Conservation (phyloP, 1,284 basidiomycete species). For the Leccinum fuscescens region DNA sequence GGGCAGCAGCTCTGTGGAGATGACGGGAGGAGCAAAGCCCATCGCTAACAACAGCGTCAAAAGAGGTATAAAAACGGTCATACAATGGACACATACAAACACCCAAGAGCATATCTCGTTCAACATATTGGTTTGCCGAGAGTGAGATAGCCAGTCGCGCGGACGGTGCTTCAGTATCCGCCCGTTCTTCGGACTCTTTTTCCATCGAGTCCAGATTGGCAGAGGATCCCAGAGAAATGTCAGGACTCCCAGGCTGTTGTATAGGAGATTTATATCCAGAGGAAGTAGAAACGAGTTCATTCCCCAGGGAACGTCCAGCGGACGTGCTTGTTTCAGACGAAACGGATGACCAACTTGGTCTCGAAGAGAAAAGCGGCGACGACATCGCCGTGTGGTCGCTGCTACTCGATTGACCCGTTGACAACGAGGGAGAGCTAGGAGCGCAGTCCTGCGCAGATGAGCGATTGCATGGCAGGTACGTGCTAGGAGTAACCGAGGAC, state of each 20-base stretch:
- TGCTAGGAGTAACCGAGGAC: constrained; percentile 7
- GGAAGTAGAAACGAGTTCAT: constrained; percentile 16
- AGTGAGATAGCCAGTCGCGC: constrained; percentile 20
- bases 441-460: constrained; percentile 13
- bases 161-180: constrained; percentile 17
- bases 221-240: constrained; percentile 21
- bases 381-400: constrained; percentile 17
- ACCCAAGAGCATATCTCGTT: constrained; percentile 57
- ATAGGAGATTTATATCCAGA: constrained; percentile 22
- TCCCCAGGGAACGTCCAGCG: constrained; percentile 14
- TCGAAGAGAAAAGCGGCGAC: constrained; percentile 12
- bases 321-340: constrained; percentile 29
- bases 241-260: constrained; percentile 26
- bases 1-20: constrained; percentile 44
- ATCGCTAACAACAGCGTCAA: constrained; percentile 46
- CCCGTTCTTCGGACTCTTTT: constrained; percentile 22
- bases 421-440: constrained; percentile 17
- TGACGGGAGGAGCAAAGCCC: constrained; percentile 59
- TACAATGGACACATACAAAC: constrained; percentile 54
- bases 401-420: constrained; percentile 17
- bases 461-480: constrained; percentile 14
- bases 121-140: constrained; percentile 58
- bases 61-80: background rate
- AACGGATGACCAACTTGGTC: constrained; percentile 28
- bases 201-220: constrained; percentile 14